Evolutionary conservation across 1,139 yeast genomes (phyloP).

Genomic region (Kurtzmaniella quercitrusa): DNA sequence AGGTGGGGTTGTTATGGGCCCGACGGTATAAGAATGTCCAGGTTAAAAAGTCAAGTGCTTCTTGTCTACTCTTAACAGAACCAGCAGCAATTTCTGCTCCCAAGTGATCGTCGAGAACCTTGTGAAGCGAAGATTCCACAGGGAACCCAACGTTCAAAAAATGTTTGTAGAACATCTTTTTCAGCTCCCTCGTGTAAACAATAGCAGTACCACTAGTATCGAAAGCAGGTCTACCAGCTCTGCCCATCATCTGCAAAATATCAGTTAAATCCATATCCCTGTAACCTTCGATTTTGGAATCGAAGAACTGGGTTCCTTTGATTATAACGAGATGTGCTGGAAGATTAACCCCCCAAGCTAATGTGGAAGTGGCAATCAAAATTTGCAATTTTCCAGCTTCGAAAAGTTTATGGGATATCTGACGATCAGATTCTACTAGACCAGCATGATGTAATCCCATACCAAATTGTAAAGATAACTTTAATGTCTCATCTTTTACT

Average conservation of each 20-base stretch:
- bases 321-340: conserved; percentile 94
- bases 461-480: conserved; percentile 84
- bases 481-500: conserved; percentile 87
- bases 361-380: conserved; percentile 87
- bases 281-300: conserved; percentile 75
- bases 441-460: conserved; percentile 99
- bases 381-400: conserved; percentile 85
- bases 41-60: conserved; percentile 86
- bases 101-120: conserved; percentile 87
- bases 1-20: conserved; percentile 93
- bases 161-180: conserved; percentile 89
- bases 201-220: conserved; percentile 96
- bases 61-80: conserved; percentile 74
- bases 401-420: conserved; percentile 80
- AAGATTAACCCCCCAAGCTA: conserved; percentile 96
- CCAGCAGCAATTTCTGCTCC: conserved; percentile 96
- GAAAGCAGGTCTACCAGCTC: conserved; percentile 96
- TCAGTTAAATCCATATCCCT: conserved; percentile 91
- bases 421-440: conserved; percentile 83
- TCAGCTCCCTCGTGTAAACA: conserved; percentile 88
- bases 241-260: conserved; percentile 84
- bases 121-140: conserved; percentile 91
- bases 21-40: conserved; percentile 95
- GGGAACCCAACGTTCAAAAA: conserved; percentile 95
- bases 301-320: conserved; percentile 89